A percentile compares a stretch with the other conserved stretches of the same genome.
These are phyloP conservation scores for Chimonanthus salicifolius DNA, from an alignment of 164 flowering plant species.

Conservation along the genomic window DNA sequence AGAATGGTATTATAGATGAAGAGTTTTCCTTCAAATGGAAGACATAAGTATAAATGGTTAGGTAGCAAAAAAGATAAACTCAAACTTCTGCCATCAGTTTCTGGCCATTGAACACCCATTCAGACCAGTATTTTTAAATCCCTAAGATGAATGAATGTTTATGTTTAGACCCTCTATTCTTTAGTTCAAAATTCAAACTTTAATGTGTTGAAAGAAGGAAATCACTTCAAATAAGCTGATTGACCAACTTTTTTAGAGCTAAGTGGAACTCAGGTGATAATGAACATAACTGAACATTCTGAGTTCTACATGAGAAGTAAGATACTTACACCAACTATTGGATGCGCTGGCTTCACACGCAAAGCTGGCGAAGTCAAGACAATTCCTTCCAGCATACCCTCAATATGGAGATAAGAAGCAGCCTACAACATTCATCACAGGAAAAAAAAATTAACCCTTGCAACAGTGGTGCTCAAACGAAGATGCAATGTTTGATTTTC, in stretches of 20 bases:
- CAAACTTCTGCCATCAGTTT: too few relatives aligned
- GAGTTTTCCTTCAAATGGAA: background rate
- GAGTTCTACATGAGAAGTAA: background rate
- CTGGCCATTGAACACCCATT: background rate
- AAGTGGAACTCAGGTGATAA: too few relatives aligned
- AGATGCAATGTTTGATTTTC: background rate
- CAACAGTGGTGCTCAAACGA: background rate
- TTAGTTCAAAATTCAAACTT: background rate
- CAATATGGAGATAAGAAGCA: constrained; percentile 61
- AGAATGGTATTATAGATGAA: background rate
- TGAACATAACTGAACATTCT: too few relatives aligned
- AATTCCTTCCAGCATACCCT: constrained; percentile 78
- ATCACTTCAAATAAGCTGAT: too few relatives aligned
- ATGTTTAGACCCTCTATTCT: too few relatives aligned
- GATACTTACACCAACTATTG: constrained; percentile 73
- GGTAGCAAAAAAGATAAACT: background rate
- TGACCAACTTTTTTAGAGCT: too few relatives aligned
- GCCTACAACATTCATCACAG: constrained; percentile 42
- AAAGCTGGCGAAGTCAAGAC: constrained; percentile 91
- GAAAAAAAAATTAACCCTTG: background rate
- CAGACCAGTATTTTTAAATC: too few relatives aligned
- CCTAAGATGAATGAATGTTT: background rate
- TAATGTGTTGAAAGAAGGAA: background rate
- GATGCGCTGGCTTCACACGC: constrained; percentile 96
- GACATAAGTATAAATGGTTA: background rate